phyloP scores from a whole-genome alignment of 331 rosid species.

The Cucumis variabilis region DNA sequence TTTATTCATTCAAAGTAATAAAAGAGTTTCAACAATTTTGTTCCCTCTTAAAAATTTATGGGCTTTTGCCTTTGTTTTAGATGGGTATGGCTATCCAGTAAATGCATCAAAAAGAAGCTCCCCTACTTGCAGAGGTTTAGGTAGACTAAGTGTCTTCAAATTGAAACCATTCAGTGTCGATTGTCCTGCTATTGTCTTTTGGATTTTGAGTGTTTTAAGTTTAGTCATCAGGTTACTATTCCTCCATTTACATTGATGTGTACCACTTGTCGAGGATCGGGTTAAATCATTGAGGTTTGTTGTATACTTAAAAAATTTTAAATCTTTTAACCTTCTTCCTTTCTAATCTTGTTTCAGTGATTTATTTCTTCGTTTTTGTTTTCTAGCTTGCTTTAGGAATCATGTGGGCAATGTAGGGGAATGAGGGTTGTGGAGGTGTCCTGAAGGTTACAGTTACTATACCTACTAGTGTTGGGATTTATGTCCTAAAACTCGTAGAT shows the following conservation, averaged over 20 bases:
- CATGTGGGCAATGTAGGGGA: constrained; percentile 77
- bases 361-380: constrained; percentile 24
- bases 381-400: constrained; percentile 61
- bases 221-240: constrained; percentile 71
- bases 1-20: background rate
- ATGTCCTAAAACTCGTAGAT: too few relatives aligned
- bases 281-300: constrained; percentile 73
- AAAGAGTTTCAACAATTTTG: background rate
- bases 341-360: background rate
- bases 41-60: background rate
- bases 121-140: constrained; percentile 89
- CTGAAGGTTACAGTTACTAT: constrained; percentile 82
- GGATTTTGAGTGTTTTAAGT: constrained; percentile 22
- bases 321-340: background rate
- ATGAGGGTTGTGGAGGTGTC: constrained; percentile 75
- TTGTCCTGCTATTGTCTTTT: constrained; percentile 15
- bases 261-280: constrained; percentile 84
- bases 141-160: constrained; percentile 81
- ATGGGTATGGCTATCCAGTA: constrained; percentile 76
- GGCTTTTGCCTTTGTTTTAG: constrained; percentile 47
- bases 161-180: constrained; percentile 9
- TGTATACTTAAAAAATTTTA: constrained; percentile 19
- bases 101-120: constrained; percentile 73
- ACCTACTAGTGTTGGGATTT: constrained; percentile 72
- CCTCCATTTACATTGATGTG: constrained; percentile 96